A percentile compares a stretch with the other conserved stretches of the same genome.
Conservation (phyloP, 768 basidiomycete genomes). For the Lactifluus volemus region DNA sequence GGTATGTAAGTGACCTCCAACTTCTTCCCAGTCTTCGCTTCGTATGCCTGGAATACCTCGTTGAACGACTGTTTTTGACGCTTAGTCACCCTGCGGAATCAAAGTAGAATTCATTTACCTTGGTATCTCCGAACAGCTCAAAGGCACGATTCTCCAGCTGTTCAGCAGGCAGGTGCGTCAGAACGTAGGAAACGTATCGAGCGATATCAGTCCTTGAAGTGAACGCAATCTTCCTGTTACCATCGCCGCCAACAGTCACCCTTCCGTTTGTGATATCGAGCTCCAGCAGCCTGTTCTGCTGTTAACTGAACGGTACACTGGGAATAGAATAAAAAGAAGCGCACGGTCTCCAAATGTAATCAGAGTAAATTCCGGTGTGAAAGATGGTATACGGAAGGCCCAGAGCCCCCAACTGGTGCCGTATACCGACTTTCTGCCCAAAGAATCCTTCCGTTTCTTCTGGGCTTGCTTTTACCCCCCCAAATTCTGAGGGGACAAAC, state of each 20-base stretch:
- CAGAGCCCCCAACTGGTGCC: conserved; percentile 3
- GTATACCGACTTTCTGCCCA: background rate
- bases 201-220: too few species aligned
- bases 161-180: too few species aligned
- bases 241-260: conserved; percentile 16
- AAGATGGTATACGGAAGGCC: conserved; percentile 13
- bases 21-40: conserved; percentile 17
- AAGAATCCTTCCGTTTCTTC: conserved; percentile 1
- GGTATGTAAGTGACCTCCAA: conserved; percentile 18
- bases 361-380: conserved; percentile 18
- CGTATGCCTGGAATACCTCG: conserved; percentile 17
- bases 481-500: conserved; percentile 28
- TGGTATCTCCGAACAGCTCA: too few species aligned
- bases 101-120: too few species aligned
- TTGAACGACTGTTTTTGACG: conserved; percentile 9
- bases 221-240: conserved; percentile 1
- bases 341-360: conserved; percentile 7
- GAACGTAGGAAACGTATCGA: too few species aligned
- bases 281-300: background rate
- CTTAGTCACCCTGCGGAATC: background rate
- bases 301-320: background rate
- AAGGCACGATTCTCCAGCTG: too few species aligned
- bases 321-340: background rate
- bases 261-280: conserved; percentile 16
- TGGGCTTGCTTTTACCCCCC: conserved; percentile 14